Evolutionary conservation across 1,284 basidiomycete species (phyloP).

Genomic region (Melampsora abietis-canadensis): DNA sequence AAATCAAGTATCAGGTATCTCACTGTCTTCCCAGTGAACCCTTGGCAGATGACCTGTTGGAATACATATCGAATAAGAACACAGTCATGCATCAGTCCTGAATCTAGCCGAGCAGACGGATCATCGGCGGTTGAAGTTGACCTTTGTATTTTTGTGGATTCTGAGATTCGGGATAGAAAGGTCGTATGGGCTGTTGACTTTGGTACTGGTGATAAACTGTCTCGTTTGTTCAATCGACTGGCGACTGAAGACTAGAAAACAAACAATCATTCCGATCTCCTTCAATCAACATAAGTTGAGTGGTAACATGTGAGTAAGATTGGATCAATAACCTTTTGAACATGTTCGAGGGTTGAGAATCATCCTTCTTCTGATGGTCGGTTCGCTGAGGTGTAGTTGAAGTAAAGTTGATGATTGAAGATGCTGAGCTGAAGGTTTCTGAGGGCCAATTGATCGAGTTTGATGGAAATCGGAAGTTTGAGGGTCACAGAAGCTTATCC

Average conservation of each 20-base stretch:
- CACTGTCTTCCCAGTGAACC: slow-evolving; percentile 49
- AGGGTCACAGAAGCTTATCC: neutral
- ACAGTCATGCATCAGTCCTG: neutral
- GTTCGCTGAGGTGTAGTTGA: too few relatives aligned
- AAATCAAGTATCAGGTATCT: neutral
- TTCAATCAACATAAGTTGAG: neutral
- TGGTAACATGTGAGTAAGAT: neutral
- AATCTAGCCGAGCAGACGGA: neutral
- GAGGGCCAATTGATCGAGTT: neutral
- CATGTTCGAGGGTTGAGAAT: neutral
- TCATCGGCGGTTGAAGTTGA: slow-evolving; percentile 88
- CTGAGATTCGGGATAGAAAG: slow-evolving; percentile 65
- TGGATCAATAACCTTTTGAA: neutral
- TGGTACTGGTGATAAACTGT: slow-evolving; percentile 63
- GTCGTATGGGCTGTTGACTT: slow-evolving; percentile 87
- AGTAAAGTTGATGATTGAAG: neutral
- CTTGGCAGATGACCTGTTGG: slow-evolving; percentile 51
- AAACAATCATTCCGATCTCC: neutral
- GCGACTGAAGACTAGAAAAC: slow-evolving; percentile 11
- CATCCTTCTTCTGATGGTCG: neutral
- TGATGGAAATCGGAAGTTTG: neutral
- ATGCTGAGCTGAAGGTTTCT: neutral
- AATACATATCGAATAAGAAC: neutral
- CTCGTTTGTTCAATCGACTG: slow-evolving; percentile 68
- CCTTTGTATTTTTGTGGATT: slow-evolving; percentile 82